A percentile compares a stretch with the other conserved stretches of the same genome.
Evolutionary conservation across 495 filamentous ascomycete species (phyloP).

Genomic region (Hypomontagnella submonticulosa): DNA sequence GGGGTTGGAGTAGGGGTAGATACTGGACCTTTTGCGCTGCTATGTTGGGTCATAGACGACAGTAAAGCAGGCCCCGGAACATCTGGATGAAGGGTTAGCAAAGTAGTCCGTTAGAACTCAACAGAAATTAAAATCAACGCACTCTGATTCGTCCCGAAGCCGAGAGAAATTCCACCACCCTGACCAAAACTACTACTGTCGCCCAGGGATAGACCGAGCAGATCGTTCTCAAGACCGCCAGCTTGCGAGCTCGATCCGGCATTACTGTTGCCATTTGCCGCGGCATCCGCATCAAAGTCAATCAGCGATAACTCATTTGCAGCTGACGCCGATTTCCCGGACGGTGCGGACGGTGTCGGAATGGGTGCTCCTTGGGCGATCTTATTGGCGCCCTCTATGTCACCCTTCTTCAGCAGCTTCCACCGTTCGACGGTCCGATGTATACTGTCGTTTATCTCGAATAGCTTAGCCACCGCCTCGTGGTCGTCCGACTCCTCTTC

Average conservation of each 20-base stretch:
- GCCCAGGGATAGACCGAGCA: conserved; percentile 64
- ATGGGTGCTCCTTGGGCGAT: conserved; percentile 86
- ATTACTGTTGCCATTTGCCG: conserved; percentile 62
- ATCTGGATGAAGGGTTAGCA: conserved; percentile 52
- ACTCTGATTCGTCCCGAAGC: conserved; percentile 77
- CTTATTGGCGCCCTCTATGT: conserved; percentile 85
- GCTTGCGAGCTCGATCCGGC: conserved; percentile 49
- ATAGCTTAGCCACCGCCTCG: conserved; percentile 92
- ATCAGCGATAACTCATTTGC: conserved; percentile 92
- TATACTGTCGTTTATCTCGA: conserved; percentile 99
- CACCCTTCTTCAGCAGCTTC: conserved; percentile 91
- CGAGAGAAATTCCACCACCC: conserved; percentile 86
- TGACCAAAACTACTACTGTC: conserved; percentile 67
- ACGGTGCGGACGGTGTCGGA: conserved; percentile 58
- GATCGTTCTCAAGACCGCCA: conserved; percentile 62
- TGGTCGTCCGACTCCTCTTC: conserved; percentile 97
- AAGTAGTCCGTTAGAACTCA: not conserved
- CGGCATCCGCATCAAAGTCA: conserved; percentile 81
- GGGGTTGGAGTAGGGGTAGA: conserved; percentile 55
- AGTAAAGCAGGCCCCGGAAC: conserved; percentile 72
- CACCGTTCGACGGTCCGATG: conserved; percentile 95
- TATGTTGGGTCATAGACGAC: conserved; percentile 70
- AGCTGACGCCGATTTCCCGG: conserved; percentile 76
- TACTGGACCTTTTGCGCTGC: conserved; percentile 58
- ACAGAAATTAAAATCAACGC: conserved; percentile 28